Evolutionary conservation across 148 eudicot species (phyloP).

Genomic region (Chenopodium suecicum): DNA sequence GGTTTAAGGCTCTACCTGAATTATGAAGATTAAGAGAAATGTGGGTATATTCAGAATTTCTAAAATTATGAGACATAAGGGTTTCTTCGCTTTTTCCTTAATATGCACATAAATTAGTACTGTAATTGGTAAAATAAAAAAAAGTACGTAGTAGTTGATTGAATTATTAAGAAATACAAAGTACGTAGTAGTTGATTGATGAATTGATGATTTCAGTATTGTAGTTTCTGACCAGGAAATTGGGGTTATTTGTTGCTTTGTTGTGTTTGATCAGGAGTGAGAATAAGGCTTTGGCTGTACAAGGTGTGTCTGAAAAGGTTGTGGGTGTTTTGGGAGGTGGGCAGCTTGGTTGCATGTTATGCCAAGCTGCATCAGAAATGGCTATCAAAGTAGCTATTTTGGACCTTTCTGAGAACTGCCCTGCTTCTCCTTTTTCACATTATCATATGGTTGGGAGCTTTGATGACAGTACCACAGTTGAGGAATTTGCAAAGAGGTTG

Average conservation of each 20-base stretch:
- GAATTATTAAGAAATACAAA: not conserved
- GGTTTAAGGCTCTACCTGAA: too few species aligned
- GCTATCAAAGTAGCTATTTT: slow-evolving; percentile 70
- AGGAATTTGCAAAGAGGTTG: slow-evolving; percentile 89
- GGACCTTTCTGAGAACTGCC: slow-evolving; percentile 87
- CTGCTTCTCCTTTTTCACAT: slow-evolving; percentile 64
- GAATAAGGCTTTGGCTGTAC: slow-evolving; percentile 27
- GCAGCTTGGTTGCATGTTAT: slow-evolving; percentile 86
- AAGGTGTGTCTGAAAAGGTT: slow-evolving; percentile 71
- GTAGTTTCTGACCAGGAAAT: not conserved
- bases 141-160: not conserved
- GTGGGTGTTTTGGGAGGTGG: slow-evolving; percentile 98
- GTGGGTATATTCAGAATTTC: not conserved
- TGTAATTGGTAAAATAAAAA: too few species aligned
- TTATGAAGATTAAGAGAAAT: too few species aligned
- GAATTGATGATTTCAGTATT: not conserved
- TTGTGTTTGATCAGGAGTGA: slow-evolving; percentile 32
- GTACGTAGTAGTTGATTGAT: not conserved
- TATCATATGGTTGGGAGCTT: slow-evolving; percentile 84
- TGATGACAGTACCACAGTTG: slow-evolving; percentile 74
- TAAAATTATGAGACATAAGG: not conserved
- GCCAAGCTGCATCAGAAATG: slow-evolving; percentile 89
- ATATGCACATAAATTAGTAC: too few species aligned
- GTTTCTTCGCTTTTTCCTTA: too few species aligned
- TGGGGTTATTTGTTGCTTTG: not conserved